Conservation (phyloP, 2,329 filamentous ascomycete genomes). For the Chrysoporthe cubensis region DNA sequence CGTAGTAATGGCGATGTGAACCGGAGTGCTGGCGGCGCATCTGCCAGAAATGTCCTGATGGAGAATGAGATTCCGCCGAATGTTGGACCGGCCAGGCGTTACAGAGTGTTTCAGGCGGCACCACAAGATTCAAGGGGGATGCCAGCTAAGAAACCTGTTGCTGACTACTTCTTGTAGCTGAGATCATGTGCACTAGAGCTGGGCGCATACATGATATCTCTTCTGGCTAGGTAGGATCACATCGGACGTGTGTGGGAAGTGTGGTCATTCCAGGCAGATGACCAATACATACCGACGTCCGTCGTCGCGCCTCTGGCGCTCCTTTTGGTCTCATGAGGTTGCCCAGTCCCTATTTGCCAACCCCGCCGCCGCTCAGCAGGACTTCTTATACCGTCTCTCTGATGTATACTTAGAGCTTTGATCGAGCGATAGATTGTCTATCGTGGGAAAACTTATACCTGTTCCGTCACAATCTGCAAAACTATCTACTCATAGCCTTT, state of each 20-base stretch:
- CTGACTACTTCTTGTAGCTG: conserved; percentile 85
- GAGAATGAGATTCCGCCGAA: conserved; percentile 49
- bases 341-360: not conserved
- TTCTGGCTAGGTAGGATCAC: not conserved
- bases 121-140: conserved; percentile 95
- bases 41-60: conserved; percentile 50
- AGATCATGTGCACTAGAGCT: not conserved
- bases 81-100: conserved; percentile 81
- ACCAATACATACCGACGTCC: not conserved
- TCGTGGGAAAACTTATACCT: not conserved
- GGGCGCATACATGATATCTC: not conserved
- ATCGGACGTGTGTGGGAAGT: not conserved
- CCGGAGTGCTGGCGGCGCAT: conserved; percentile 54
- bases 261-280: not conserved
- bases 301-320: not conserved
- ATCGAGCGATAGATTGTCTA: not conserved
- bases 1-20: conserved; percentile 73
- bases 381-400: no score
- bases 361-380: no score
- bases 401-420: no score
- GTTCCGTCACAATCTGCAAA: not conserved
- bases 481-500: not conserved
- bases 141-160: conserved; percentile 98
- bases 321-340: not conserved
- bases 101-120: conserved; percentile 94